Evolutionary conservation across 495 filamentous ascomycete species (phyloP), one percentile per base, ranked within the genome.

Genomic region (Trypethelium eluteriae): DNA sequence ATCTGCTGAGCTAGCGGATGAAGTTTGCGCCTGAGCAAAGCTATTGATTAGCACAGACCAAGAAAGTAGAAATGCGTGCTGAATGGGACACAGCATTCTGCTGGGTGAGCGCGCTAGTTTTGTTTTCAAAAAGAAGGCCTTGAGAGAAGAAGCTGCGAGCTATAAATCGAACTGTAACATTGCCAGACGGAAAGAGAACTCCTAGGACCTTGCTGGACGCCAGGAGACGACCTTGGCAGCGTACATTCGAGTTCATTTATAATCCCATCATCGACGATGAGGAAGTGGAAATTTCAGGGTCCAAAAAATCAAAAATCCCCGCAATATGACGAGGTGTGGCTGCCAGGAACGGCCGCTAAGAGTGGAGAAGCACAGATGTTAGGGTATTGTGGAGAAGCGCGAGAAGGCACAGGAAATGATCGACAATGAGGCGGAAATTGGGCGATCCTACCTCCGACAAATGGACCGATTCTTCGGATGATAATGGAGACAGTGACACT

Each of bases 41-140:
- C 59, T 39, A 32, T 68, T 34, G 59, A 64, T 47, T 68, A 69
- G 39, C 16, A 66, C 32, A 35, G 16, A 35, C 36, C 50, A 38
- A 67, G 49, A 63, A 62, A 39, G 46, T 10, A 65, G 11, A 34
- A 44, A 11, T 12, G 32, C 50, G 18, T 25, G 16, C 64, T 39
- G 36, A 32, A 47, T 62, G 32, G 38, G 18, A 25, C 34, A 35
- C 10, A 39, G n/a, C 64, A 66, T 66, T 49, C 36, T 65, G 64
- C 25, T 10, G 39, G 35, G 39, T n/a, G 14, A 46, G 41, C 38
- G 7, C 62, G 38, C 12, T 46, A 47, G 5, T 11, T 5, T 18
- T 18, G 16, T 4, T 7, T 18, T 6, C 11, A 10, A 36, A 7
- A 59, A 10, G 36, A 59, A 14, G 5, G 9, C 5, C 16, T 53